A percentile compares a stretch with the other conserved stretches of the same genome.
These are phyloP conservation scores for Nepenthes gracilis DNA, from an alignment of 148 eudicot genomes.

Conservation along the genomic window DNA sequence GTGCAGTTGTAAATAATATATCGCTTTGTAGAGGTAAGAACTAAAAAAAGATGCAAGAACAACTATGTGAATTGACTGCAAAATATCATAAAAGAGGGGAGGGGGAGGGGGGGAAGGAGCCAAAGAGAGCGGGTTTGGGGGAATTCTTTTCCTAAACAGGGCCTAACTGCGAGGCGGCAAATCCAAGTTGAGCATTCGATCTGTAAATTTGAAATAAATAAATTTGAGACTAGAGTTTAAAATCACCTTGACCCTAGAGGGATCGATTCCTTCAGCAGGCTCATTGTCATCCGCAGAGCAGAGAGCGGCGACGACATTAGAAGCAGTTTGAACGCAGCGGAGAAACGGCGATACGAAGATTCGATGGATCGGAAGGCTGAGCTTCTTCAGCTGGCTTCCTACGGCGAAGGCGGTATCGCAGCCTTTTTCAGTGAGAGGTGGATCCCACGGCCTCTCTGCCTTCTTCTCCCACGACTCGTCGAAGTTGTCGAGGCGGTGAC, in stretches of 20 bases:
- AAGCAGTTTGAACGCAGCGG: slow-evolving; percentile 73
- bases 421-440: slow-evolving; percentile 54
- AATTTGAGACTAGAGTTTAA: not conserved
- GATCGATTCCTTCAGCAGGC: slow-evolving; percentile 21
- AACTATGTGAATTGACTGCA: too few relatives aligned
- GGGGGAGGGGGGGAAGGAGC: too few relatives aligned
- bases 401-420: slow-evolving; percentile 38
- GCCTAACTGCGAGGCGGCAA: too few relatives aligned
- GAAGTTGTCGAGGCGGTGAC: slow-evolving; percentile 78
- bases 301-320: slow-evolving; percentile 46
- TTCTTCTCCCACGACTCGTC: slow-evolving; percentile 45
- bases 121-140: too few relatives aligned
- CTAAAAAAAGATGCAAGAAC: too few relatives aligned
- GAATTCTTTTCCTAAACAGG: too few relatives aligned
- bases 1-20: too few relatives aligned
- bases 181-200: too few relatives aligned
- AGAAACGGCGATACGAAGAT: slow-evolving; percentile 75
- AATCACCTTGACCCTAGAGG: slow-evolving; percentile 55
- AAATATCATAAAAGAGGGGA: too few relatives aligned
- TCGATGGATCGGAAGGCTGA: slow-evolving; percentile 62
- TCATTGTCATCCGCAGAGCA: slow-evolving; percentile 21
- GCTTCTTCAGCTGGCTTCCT: slow-evolving; percentile 33
- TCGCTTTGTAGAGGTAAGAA: too few relatives aligned
- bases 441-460: slow-evolving; percentile 85
- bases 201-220: too few relatives aligned